A percentile compares a stretch with the other conserved stretches of the same genome.
These are phyloP conservation scores for Ilyonectria robusta DNA, from an alignment of 2,329 filamentous ascomycete genomes.

Conservation along the genomic window DNA sequence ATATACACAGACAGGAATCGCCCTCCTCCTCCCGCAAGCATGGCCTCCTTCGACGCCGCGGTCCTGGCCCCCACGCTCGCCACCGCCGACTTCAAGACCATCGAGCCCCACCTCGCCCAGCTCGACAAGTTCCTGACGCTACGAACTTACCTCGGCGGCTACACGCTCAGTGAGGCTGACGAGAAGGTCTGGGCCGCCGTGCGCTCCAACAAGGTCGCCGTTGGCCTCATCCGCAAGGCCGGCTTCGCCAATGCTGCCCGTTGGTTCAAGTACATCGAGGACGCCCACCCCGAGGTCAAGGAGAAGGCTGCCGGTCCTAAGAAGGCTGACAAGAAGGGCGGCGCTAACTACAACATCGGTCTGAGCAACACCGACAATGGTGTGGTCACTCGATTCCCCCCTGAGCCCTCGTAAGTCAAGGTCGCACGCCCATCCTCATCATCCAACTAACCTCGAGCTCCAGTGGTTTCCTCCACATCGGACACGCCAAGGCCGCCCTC, in stretches of 20 bases:
- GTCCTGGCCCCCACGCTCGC: slow-evolving; percentile 44
- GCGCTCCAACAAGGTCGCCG: slow-evolving; percentile 86
- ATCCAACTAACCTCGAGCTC: slow-evolving; percentile 34
- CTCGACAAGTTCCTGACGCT: slow-evolving; percentile 91
- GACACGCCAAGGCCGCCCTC: slow-evolving; percentile 93
- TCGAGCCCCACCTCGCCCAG: slow-evolving; percentile 80
- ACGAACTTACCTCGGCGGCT: slow-evolving; percentile 88
- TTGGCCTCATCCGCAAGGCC: slow-evolving; percentile 85
- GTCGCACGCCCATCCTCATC: slow-evolving; percentile 22
- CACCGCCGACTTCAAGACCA: slow-evolving; percentile 79
- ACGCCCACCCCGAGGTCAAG: slow-evolving; percentile 83
- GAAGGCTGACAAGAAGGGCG: slow-evolving; percentile 80
- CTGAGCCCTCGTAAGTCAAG: slow-evolving; percentile 84
- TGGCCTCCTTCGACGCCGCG: slow-evolving; percentile 47
- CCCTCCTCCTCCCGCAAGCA: slow-evolving; percentile 32
- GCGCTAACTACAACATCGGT: slow-evolving; percentile 90
- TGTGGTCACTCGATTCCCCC: slow-evolving; percentile 92
- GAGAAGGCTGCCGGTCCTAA: slow-evolving; percentile 71
- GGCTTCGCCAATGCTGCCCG: slow-evolving; percentile 82
- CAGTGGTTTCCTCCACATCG: slow-evolving; percentile 91
- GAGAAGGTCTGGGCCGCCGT: slow-evolving; percentile 87
- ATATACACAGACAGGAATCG: slow-evolving; percentile 6
- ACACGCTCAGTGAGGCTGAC: slow-evolving; percentile 82
- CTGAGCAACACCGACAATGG: slow-evolving; percentile 88
- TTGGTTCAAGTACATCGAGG: slow-evolving; percentile 91